Conservation (phyloP, 2,329 filamentous ascomycete species). For the Cercospora citrullina region DNA sequence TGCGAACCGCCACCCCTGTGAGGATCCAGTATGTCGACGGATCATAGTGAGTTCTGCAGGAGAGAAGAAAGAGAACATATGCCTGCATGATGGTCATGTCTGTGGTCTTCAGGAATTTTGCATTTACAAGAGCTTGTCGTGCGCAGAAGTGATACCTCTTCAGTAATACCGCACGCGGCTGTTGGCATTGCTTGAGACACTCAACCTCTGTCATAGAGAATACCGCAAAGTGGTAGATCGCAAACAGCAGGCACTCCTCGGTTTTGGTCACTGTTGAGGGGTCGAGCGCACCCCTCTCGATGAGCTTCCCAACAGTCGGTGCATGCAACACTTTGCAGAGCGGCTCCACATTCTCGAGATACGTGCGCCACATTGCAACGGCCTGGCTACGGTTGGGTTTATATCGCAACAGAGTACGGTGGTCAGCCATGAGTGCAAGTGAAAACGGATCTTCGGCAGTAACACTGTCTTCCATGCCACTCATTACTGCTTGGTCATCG, state of each 20-base stretch:
- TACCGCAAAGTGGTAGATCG: conserved; percentile 61
- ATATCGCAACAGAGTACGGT: conserved; percentile 43
- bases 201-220: conserved; percentile 52
- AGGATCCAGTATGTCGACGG: conserved; percentile 63
- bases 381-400: conserved; percentile 53
- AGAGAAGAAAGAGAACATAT: conserved; percentile 61
- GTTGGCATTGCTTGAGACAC: conserved; percentile 49
- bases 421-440: conserved; percentile 6
- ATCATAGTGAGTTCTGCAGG: conserved; percentile 45
- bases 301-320: conserved; percentile 55
- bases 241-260: conserved; percentile 60
- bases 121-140: conserved; percentile 66
- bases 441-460: conserved; percentile 32
- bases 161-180: conserved; percentile 43
- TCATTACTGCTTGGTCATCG: conserved; percentile 20
- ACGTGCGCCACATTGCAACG: conserved; percentile 60
- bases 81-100: conserved; percentile 68
- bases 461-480: conserved; percentile 26
- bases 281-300: conserved; percentile 45
- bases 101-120: conserved; percentile 64
- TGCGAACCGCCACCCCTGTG: conserved; percentile 51
- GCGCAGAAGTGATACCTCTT: conserved; percentile 46
- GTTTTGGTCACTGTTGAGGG: conserved; percentile 59
- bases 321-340: conserved; percentile 69
- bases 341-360: conserved; percentile 70